Evolutionary conservation across 1,139 yeast species (phyloP).

Genomic region (Pichia sp.): DNA sequence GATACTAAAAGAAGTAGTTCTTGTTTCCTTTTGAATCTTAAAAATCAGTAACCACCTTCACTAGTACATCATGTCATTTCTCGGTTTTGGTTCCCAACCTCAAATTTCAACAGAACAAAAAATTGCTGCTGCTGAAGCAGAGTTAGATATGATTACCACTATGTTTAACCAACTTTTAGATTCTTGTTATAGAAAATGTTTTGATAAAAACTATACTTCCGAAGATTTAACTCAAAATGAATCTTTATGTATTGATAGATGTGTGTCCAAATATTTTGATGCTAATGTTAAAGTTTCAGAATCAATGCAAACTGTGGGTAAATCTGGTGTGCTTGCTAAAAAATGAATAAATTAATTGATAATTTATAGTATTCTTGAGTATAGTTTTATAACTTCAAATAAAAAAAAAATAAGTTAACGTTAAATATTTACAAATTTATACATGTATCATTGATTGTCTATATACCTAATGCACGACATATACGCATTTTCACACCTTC

Average conservation of each 20-base stretch:
- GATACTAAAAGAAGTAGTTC: too few species aligned
- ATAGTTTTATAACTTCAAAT: constrained; percentile 1
- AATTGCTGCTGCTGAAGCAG: constrained; percentile 79
- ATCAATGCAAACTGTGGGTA: constrained; percentile 33
- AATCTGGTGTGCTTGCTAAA: constrained; percentile 26
- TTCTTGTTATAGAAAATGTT: constrained; percentile 88
- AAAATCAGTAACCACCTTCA: background rate
- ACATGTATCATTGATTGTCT: background rate
- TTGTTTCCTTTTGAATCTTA: too few species aligned
- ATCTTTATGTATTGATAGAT: constrained; percentile 89
- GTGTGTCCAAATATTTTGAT: constrained; percentile 94
- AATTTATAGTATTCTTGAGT: constrained; percentile 9
- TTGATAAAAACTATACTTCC: constrained; percentile 57
- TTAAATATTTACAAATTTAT: too few species aligned
- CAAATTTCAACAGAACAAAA: constrained; percentile 70
- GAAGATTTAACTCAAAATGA: constrained; percentile 81
- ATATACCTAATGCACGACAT: constrained; percentile 50
- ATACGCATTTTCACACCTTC: constrained; percentile 76
- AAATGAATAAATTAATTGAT: constrained; percentile 2
- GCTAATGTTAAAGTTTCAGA: constrained; percentile 96
- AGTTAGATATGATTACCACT: constrained; percentile 92
- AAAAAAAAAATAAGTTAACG: too few species aligned
- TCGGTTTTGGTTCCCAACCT: constrained; percentile 72
- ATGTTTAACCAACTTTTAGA: constrained; percentile 86
- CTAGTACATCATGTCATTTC: constrained; percentile 48